Conservation (phyloP, 1,284 basidiomycete genomes). For the Melampsora americana region DNA sequence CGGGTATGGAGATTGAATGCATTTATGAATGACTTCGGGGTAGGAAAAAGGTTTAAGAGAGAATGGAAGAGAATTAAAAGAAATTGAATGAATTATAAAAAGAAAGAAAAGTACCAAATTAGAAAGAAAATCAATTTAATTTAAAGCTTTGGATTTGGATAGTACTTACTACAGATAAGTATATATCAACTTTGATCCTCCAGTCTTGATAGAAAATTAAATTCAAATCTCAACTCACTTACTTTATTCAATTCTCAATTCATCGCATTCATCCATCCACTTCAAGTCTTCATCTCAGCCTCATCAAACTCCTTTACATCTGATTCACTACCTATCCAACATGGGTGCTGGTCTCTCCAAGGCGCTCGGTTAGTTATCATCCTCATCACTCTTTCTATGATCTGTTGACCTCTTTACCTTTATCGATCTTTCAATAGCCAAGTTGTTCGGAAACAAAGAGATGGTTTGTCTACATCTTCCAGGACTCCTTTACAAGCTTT, state of each 20-base stretch:
- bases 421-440: conserved; percentile 41
- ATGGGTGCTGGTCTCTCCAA: conserved; percentile 59
- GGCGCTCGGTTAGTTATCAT: conserved; percentile 51
- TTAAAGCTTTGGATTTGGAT: too few relatives aligned
- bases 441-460: conserved; percentile 53
- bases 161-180: too few relatives aligned
- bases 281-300: background rate
- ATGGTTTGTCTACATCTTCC: conserved; percentile 44
- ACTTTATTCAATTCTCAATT: background rate
- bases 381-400: conserved; percentile 3
- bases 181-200: too few relatives aligned
- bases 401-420: background rate
- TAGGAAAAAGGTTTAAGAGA: too few relatives aligned
- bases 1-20: too few relatives aligned
- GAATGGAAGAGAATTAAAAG: too few relatives aligned
- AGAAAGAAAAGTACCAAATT: too few relatives aligned
- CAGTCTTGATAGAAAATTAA: too few relatives aligned
- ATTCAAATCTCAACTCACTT: background rate
- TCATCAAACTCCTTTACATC: background rate
- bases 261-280: background rate
- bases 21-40: too few relatives aligned
- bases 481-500: background rate
- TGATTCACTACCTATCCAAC: conserved; percentile 7
- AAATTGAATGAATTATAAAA: too few relatives aligned
- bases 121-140: too few relatives aligned